These are phyloP conservation scores for Pestalotiopsis sp. DNA, from an alignment of 2,329 filamentous ascomycete species.

Conservation along the genomic window DNA sequence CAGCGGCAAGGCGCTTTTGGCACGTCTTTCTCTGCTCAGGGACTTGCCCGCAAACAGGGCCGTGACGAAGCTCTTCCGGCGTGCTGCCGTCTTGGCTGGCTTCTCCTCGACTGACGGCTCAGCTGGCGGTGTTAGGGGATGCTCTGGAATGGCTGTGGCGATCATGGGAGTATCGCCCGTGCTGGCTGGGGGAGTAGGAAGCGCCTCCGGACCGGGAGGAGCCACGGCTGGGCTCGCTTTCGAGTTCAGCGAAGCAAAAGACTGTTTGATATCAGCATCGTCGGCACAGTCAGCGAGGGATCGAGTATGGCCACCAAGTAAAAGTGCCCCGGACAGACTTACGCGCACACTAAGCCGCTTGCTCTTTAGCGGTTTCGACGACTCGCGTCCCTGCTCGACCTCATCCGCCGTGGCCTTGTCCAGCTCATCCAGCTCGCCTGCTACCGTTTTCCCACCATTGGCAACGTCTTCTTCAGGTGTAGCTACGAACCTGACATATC, in stretches of 20 bases:
- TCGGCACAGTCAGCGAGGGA: not conserved
- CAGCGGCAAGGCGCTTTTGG: not conserved
- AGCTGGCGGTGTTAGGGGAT: constrained; percentile 22
- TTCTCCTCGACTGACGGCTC: constrained; percentile 25
- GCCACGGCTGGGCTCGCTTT: constrained; percentile 23
- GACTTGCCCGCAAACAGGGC: constrained; percentile 27
- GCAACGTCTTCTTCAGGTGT: constrained; percentile 73
- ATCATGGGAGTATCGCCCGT: constrained; percentile 28
- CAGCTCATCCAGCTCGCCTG: constrained; percentile 66
- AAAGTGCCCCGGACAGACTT: not conserved
- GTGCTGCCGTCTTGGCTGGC: constrained; percentile 23
- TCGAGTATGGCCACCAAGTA: not conserved
- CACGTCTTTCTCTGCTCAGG: constrained; percentile 7
- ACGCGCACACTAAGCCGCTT: constrained; percentile 15
- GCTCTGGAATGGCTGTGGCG: constrained; percentile 24
- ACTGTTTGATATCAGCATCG: constrained; percentile 21
- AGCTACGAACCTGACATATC: constrained; percentile 72
- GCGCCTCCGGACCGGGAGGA: constrained; percentile 10
- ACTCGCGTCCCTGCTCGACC: constrained; percentile 19
- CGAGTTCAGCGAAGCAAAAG: constrained; percentile 26
- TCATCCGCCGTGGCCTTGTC: constrained; percentile 33
- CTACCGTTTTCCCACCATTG: constrained; percentile 69
- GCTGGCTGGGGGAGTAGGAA: constrained; percentile 30
- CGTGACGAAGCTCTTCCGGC: constrained; percentile 30
- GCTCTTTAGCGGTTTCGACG: constrained; percentile 17